Conservation (phyloP, 2,329 filamentous ascomycete genomes). For the Fusarium oligoseptatum region DNA sequence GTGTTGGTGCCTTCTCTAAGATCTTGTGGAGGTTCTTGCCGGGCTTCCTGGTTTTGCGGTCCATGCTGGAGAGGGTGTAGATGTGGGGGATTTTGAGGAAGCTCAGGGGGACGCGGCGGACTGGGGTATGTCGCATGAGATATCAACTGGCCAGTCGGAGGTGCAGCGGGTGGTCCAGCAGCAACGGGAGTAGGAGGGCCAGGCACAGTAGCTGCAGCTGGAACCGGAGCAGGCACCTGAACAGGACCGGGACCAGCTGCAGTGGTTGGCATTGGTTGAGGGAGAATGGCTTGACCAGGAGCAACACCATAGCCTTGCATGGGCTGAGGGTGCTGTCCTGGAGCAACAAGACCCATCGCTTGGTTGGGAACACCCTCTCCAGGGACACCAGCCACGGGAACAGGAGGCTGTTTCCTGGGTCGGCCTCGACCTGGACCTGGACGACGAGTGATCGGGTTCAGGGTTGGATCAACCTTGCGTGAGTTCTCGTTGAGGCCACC, state of each 20-base stretch:
- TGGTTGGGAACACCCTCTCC: slow-evolving; percentile 25
- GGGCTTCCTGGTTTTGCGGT: slow-evolving; percentile 24
- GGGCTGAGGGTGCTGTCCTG: slow-evolving; percentile 13
- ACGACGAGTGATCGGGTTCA: slow-evolving; percentile 71
- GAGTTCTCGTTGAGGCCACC: slow-evolving; percentile 51
- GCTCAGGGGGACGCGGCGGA: slow-evolving; percentile 29
- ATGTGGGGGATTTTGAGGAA: slow-evolving; percentile 35
- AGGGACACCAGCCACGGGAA: slow-evolving; percentile 18
- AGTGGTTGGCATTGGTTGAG: slow-evolving; percentile 14
- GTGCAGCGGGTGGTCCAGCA: not conserved
- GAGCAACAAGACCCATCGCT: slow-evolving; percentile 11
- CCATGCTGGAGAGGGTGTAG: slow-evolving; percentile 38
- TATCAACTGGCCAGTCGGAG: not conserved
- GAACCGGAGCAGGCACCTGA: not conserved
- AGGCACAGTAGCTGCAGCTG: not conserved
- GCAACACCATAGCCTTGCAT: not conserved
- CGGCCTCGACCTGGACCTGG: slow-evolving; percentile 70
- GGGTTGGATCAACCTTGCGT: slow-evolving; percentile 62
- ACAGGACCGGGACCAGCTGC: not conserved
- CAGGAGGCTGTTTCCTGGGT: slow-evolving; percentile 60
- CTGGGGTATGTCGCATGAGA: slow-evolving; percentile 38
- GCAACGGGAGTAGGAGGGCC: slow-evolving; percentile 3
- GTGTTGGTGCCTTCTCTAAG: slow-evolving; percentile 22
- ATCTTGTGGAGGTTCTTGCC: slow-evolving; percentile 24
- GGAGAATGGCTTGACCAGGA: slow-evolving; percentile 10